Evolutionary conservation across 306 rosid species (phyloP).

Genomic region (Trichosanthes truncata): DNA sequence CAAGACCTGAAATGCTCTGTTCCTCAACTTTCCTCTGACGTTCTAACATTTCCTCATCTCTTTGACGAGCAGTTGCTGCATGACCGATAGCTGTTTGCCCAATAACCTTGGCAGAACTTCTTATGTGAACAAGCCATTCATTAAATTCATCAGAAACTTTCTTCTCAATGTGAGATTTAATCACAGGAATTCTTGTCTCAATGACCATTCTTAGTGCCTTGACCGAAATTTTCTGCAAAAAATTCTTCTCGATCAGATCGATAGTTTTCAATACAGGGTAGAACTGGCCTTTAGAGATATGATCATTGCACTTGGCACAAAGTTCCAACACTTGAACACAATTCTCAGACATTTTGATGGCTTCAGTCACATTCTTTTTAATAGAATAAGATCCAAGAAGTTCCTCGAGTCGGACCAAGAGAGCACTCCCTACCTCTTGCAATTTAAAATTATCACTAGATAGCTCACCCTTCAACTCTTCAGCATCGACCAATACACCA

Average conservation of each 20-base stretch:
- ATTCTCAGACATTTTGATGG: slow-evolving; percentile 64
- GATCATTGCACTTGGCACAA: slow-evolving; percentile 75
- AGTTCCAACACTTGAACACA: slow-evolving; percentile 73
- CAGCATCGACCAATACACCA: slow-evolving; percentile 88
- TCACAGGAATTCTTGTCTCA: slow-evolving; percentile 61
- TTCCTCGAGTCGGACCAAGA: slow-evolving; percentile 80
- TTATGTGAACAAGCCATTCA: slow-evolving; percentile 81
- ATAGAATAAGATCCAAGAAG: slow-evolving; percentile 71
- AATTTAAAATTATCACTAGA: slow-evolving; percentile 78
- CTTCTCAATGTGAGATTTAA: slow-evolving; percentile 73
- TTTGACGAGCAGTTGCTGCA: slow-evolving; percentile 56
- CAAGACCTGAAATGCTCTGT: slow-evolving; percentile 29
- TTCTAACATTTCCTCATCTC: slow-evolving; percentile 70
- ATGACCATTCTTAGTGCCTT: slow-evolving; percentile 50
- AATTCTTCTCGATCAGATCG: slow-evolving; percentile 67
- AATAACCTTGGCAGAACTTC: slow-evolving; percentile 70
- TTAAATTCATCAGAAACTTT: slow-evolving; percentile 65
- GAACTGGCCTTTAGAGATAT: slow-evolving; percentile 57
- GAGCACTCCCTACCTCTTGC: slow-evolving; percentile 76
- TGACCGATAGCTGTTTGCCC: slow-evolving; percentile 78
- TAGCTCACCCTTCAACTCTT: slow-evolving; percentile 85
- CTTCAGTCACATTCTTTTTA: slow-evolving; percentile 75
- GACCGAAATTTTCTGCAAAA: slow-evolving; percentile 49
- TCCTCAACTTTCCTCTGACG: slow-evolving; percentile 63
- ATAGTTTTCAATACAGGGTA: slow-evolving; percentile 75